Evolutionary conservation across 371 early-diverging fungal genomes (phyloP).

Genomic region (Rhizopus sp.): DNA sequence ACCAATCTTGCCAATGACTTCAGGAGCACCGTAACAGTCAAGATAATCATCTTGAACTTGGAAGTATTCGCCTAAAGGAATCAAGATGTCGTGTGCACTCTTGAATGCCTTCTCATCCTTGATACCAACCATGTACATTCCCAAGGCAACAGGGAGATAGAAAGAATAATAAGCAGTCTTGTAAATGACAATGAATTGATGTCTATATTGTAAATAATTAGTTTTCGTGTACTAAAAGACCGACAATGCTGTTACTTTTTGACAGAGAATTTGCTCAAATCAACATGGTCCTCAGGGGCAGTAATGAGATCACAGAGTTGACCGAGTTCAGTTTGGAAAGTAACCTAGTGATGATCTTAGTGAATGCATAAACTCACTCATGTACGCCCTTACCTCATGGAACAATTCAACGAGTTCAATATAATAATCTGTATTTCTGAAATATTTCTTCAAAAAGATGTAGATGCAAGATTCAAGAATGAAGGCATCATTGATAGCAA

Average conservation of each 20-base stretch:
- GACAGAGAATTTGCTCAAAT: conserved; percentile 86
- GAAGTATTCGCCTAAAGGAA: conserved; percentile 96
- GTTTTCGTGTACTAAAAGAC: too few relatives aligned
- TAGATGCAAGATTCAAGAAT: conserved; percentile 91
- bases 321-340: conserved; percentile 96
- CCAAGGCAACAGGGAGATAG: conserved; percentile 96
- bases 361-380: neutral
- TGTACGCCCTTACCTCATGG: conserved; percentile 70
- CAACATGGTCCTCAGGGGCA: conserved; percentile 92
- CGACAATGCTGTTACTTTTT: conserved; percentile 62
- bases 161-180: conserved; percentile 99
- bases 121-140: conserved; percentile 87
- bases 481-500: conserved; percentile 96
- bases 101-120: conserved; percentile 75
- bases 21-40: conserved; percentile 92
- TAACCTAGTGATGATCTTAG: conserved; percentile 44
- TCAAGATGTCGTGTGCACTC: conserved; percentile 80
- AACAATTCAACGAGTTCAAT: conserved; percentile 89
- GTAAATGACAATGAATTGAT: conserved; percentile 92
- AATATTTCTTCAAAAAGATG: conserved; percentile 90
- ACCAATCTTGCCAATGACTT: conserved; percentile 95
- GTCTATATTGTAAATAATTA: conserved; percentile 36
- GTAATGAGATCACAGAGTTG: conserved; percentile 96
- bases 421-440: conserved; percentile 81
- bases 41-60: conserved; percentile 97